Evolutionary conservation across 305 asterid species (phyloP), one percentile per base, ranked within the genome.

Genomic region (Lippia alba): DNA sequence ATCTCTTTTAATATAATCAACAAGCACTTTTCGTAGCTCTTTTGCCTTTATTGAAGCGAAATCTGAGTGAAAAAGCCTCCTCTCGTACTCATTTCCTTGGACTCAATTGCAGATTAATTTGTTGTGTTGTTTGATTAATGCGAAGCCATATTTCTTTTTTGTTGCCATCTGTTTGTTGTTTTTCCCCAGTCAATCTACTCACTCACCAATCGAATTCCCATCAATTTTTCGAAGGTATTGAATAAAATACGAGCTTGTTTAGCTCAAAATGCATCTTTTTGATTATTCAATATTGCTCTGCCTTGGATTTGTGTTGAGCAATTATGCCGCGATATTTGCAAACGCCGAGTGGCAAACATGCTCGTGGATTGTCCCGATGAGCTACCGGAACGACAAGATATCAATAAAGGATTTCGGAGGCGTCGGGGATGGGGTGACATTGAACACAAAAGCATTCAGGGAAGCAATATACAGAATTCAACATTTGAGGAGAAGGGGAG

Each of bases 331-430:
- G 15, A 49, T 55, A 70, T 62, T 76, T 14, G 77, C 51, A 34
- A 71, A 73, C 56, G 90, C 78, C 0, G 89, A 82, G 16, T 67
- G n/a, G 80, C 87, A 71, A 10, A 90, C 96, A 0, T 94, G 99
- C 82, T 88, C 98, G 9, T 95, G 92, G 1, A 88, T 90, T 14
- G 99, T 94, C n/a, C 97, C 96, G 65, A 84, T 88, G 97, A 89
- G 75, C 24, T 71, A 87, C 65, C 81, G 99, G 36, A 60, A 66
- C 65, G 94, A 94, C 74, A 87, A 87, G 87, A 86, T 94, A 76
- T 91, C 99, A 32, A 83, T 94, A 46, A 74, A 84, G 56, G 99
- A 92, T 69, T 94, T 77, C 32, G 98, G 99, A 56, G 99, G 92
- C 11, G 91, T 91, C 4, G 99, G 99, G 12, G 97, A 92, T 66